Base-by-base conservation (phyloP, 768 basidiomycete species). In the Rhodotorula graminis region DNA sequence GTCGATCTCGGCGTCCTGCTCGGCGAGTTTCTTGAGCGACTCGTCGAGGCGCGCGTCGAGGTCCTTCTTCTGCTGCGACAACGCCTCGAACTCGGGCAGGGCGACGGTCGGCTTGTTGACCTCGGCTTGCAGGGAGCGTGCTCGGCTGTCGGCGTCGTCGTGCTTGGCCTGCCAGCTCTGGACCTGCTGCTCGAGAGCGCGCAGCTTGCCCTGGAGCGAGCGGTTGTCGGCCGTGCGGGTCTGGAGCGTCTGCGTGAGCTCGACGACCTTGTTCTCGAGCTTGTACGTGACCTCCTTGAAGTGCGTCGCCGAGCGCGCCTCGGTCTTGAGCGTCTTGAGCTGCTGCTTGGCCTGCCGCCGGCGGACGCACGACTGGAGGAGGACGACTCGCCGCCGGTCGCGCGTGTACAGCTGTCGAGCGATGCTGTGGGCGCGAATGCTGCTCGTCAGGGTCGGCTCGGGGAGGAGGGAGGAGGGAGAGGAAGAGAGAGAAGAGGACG, bases 261-360 rank as follows among this genome's bases (percentile, higher is more conserved):
- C 95, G 70, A 99, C 92, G 57, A 99, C 96, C 83, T 98, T 99
- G 85, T 98, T 99, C 84, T 99, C 96, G 67, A 99, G 85, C 77
- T 87, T 88, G 80, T 98, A 98, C 0, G 95, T 97, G 76, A 95
- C 96, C 82, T 96, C 93, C 83, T 96, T 97, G 87, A 95, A 97
- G 80, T 93, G 96, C 76, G 91, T 90, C 42, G 94, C 94, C 3
- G 96, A 98, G 64, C 93, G 92, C 12, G 96, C 96, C 81, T 99
- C 96, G 15, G 89, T 86, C 79, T 86, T 89, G 74, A 99, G 87
- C 18, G 83, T 84, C 77, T 89, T 90, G 74, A 99, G 87, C 80
- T 97, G 88, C 76, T 88, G 89, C 70, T 89, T 87, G 31, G 96
- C 96, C 61, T 90, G 83, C 57, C 91, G 88, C 40, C 95, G 90